These are phyloP conservation scores for Globisporangium echinulatum DNA, from an alignment of 352 stramenopile genomes.

Conservation along the genomic window DNA sequence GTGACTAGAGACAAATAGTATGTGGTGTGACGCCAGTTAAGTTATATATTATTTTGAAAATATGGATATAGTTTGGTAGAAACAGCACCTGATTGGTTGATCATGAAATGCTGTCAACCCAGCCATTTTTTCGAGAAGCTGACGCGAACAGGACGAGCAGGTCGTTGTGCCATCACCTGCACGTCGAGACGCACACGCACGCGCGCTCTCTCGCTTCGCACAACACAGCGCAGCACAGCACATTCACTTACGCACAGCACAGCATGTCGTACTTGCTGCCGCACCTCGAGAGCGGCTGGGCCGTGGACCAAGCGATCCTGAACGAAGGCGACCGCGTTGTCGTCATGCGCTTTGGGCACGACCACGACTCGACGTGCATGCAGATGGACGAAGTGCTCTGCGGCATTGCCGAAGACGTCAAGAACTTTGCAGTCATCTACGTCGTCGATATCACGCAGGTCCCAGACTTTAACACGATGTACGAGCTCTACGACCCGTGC, in stretches of 20 bases:
- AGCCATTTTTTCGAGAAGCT: not conserved
- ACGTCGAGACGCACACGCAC: too few relatives aligned
- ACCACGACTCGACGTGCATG: constrained; percentile 98
- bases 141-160: not conserved
- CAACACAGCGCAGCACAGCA: not conserved
- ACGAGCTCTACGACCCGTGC: constrained; percentile 99
- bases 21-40: too few relatives aligned
- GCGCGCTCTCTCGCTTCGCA: too few relatives aligned
- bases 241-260: not conserved
- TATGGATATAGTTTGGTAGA: too few relatives aligned
- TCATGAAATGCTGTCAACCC: not conserved
- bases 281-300: constrained; percentile 95
- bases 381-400: constrained; percentile 97
- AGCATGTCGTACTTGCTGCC: constrained; percentile 97
- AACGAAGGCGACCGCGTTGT: constrained; percentile 97
- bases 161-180: too few relatives aligned
- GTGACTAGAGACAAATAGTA: too few relatives aligned
- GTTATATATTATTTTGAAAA: not conserved
- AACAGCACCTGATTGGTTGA: too few relatives aligned
- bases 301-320: constrained; percentile 98
- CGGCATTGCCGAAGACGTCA: constrained; percentile 97
- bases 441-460: constrained; percentile 93
- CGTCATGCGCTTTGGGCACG: constrained; percentile 98
- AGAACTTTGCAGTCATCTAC: constrained; percentile 99
- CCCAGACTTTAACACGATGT: constrained; percentile 99